Evolutionary conservation across 2,329 filamentous ascomycete species (phyloP).

Genomic region (Alternaria sp.): DNA sequence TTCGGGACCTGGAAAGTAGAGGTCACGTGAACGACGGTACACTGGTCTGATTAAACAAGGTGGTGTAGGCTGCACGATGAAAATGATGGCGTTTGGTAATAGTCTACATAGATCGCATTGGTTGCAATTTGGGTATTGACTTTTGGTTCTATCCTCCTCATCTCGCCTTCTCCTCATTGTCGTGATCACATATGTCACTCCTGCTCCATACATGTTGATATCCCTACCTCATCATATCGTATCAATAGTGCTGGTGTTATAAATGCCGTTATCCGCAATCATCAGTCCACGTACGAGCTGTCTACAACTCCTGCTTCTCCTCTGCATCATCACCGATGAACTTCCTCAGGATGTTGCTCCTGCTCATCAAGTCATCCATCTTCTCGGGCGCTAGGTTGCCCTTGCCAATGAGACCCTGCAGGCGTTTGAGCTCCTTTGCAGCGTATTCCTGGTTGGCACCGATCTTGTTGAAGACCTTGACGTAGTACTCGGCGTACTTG

Average conservation of each 20-base stretch:
- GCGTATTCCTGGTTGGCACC: constrained; percentile 79
- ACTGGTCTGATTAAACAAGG: neutral
- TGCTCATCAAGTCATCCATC: constrained; percentile 84
- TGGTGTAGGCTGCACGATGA: neutral
- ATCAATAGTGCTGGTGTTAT: neutral
- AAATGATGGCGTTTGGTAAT: neutral
- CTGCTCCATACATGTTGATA: neutral
- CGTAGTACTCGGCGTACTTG: constrained; percentile 93
- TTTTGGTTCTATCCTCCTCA: constrained; percentile 1
- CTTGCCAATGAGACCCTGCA: constrained; percentile 84
- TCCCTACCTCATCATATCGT: neutral
- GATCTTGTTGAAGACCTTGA: constrained; percentile 89
- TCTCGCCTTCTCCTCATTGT: constrained; percentile 17
- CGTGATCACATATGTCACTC: constrained; percentile 25
- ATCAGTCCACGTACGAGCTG: neutral
- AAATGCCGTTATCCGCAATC: neutral
- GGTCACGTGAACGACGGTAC: neutral
- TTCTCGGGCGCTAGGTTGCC: constrained; percentile 85
- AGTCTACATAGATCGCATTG: constrained; percentile 2
- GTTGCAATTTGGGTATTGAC: constrained; percentile 13
- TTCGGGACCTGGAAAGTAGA: constrained; percentile 35
- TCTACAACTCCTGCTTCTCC: constrained; percentile 76
- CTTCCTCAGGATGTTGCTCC: constrained; percentile 86
- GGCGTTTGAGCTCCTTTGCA: constrained; percentile 82
- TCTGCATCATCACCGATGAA: constrained; percentile 69